These are phyloP conservation scores for Aspergillus ibericus DNA, from an alignment of 2,329 filamentous ascomycete genomes.

Conservation along the genomic window DNA sequence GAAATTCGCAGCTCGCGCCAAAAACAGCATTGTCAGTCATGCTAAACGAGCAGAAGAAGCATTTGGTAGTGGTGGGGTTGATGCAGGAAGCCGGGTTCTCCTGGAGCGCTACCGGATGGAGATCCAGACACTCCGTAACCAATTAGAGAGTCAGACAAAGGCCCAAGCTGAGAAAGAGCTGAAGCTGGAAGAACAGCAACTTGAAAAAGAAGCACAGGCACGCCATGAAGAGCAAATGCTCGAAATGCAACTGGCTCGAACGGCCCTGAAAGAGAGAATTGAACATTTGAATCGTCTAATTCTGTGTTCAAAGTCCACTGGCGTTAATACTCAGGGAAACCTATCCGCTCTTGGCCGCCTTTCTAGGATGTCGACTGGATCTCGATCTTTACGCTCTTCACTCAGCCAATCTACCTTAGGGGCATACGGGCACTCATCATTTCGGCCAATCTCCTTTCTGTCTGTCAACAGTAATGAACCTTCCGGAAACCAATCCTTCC, in stretches of 20 bases:
- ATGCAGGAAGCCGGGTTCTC: slow-evolving; percentile 81
- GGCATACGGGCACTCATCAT: slow-evolving; percentile 52
- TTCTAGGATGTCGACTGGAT: slow-evolving; percentile 57
- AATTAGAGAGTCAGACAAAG: slow-evolving; percentile 81
- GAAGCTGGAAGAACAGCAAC: slow-evolving; percentile 69
- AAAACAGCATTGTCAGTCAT: slow-evolving; percentile 97
- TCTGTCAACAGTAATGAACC: slow-evolving; percentile 54
- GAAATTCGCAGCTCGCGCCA: slow-evolving; percentile 93
- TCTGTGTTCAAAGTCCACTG: slow-evolving; percentile 90
- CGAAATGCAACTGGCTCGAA: slow-evolving; percentile 96
- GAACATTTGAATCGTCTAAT: slow-evolving; percentile 95
- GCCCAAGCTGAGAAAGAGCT: slow-evolving; percentile 60
- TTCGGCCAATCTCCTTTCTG: slow-evolving; percentile 66
- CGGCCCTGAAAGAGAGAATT: slow-evolving; percentile 93
- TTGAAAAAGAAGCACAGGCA: slow-evolving; percentile 77
- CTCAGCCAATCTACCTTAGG: slow-evolving; percentile 62
- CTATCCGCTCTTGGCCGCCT: slow-evolving; percentile 68
- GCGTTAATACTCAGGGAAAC: slow-evolving; percentile 78
- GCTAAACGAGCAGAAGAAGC: slow-evolving; percentile 94
- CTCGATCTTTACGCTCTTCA: slow-evolving; percentile 66
- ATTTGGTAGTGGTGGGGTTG: slow-evolving; percentile 69
- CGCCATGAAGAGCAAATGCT: slow-evolving; percentile 96
- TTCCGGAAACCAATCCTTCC: slow-evolving; percentile 29
- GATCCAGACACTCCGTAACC: slow-evolving; percentile 75
- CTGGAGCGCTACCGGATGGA: slow-evolving; percentile 93